Evolutionary conservation across 106 monocot species (phyloP), one percentile per base, ranked within the genome.

Genomic region (Allium fistulosum): DNA sequence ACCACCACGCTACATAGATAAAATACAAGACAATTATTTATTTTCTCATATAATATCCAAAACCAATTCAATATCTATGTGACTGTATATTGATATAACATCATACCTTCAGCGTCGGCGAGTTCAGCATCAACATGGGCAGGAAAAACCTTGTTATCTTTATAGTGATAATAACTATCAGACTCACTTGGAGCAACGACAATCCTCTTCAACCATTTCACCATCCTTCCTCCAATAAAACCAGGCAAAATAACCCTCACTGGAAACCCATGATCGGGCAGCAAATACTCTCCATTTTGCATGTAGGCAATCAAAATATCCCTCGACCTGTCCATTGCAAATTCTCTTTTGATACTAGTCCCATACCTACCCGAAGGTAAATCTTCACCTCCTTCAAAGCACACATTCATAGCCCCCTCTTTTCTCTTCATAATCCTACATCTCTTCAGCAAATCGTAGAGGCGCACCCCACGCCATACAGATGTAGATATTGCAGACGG

Each of bases 371-470:
- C 96, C 0, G 92, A 92, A 7, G 97, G 92, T 15, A 99, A 59
- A 11, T 92, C 92, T 80, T 99, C 97, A 12, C 86, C 92, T 13
- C 92, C 97, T 53, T 99, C 97, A 61, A 99, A 89, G 70, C 92
- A 99, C 22, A 99, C 92, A 68, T 90, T 69, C 26, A 77, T 51
- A 11, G 78, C 86, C 17, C 76, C 82, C 49, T 51, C 58, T 16
- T 53, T 53, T 11, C 7, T 13, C 46, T 59, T 58, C 76, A 79
- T 71, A 66, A 81, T 62, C 48, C 90, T 85, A 67, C 94, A 94
- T 9, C 80, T 57, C 5, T 59, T 56, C 17, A 97, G 78, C 47
- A 97, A 74, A 60, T 97, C 88, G 64, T 81, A n/a, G 18, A 97
- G 78, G 10, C 84, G 78, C 1, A 59, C 88, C 17, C 96, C 96